These are phyloP conservation scores for Chloris gayana DNA, from an alignment of 176 grass and related monocot species.

Conservation along the genomic window DNA sequence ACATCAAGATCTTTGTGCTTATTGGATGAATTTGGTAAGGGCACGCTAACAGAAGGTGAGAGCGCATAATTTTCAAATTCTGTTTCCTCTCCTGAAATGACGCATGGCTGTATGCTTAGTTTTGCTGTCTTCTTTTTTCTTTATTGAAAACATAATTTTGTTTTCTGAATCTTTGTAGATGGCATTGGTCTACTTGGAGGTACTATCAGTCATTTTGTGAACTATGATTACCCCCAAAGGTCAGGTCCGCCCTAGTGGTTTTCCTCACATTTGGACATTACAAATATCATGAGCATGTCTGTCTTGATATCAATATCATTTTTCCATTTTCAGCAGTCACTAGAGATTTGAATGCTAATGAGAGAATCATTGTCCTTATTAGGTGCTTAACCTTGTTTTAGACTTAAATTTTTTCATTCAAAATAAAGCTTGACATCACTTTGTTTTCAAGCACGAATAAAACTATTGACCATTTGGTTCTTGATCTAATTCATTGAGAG, in stretches of 20 bases:
- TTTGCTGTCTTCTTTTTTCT: conserved; percentile 13
- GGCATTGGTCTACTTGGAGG: conserved; percentile 96
- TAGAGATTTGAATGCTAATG: neutral
- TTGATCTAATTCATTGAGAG: neutral
- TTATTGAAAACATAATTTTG: neutral
- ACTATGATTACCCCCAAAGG: conserved; percentile 81
- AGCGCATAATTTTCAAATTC: conserved; percentile 1
- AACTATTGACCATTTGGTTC: neutral
- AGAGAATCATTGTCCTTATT: neutral
- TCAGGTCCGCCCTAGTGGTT: conserved; percentile 36
- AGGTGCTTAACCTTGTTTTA: neutral
- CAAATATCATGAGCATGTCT: neutral
- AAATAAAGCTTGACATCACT: conserved; percentile 5
- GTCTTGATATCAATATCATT: neutral
- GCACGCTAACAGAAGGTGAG: conserved; percentile 90
- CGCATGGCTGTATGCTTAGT: conserved; percentile 18
- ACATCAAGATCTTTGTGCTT: conserved; percentile 88
- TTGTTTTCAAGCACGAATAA: neutral
- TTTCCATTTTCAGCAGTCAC: neutral
- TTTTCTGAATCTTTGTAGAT: conserved; percentile 55
- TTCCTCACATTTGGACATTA: neutral
- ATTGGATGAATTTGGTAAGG: conserved; percentile 98
- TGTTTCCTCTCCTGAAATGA: conserved; percentile 2
- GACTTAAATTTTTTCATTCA: neutral
- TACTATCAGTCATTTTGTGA: conserved; percentile 77